Evolutionary conservation across 176 grass and related monocot species (phyloP).

Genomic region (Lolium perenne): DNA sequence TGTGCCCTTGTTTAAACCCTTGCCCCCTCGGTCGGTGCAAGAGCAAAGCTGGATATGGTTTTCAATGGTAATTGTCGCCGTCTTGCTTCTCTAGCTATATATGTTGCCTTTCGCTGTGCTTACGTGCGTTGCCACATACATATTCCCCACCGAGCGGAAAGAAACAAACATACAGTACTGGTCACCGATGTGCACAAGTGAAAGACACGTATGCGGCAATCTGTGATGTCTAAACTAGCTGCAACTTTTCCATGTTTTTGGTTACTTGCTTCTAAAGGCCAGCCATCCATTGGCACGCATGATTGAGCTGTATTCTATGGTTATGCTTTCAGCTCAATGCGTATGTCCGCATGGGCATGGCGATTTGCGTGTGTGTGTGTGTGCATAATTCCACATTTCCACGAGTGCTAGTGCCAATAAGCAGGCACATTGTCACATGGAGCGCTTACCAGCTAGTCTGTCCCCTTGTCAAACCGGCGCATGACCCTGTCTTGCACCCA

Average conservation of each 20-base stretch:
- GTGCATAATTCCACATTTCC: slow-evolving; percentile 26
- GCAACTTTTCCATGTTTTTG: background rate
- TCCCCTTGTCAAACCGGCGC: slow-evolving; percentile 44
- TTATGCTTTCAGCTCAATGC: slow-evolving; percentile 10
- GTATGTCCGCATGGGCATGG: background rate
- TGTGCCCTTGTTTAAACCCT: background rate
- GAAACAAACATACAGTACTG: background rate
- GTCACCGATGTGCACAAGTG: slow-evolving; percentile 16
- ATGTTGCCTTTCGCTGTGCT: slow-evolving; percentile 1
- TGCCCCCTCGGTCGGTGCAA: background rate
- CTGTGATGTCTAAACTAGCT: slow-evolving; percentile 14
- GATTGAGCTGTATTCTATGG: slow-evolving; percentile 40
- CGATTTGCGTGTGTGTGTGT: slow-evolving; percentile 3
- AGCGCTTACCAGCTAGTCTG: slow-evolving; percentile 25
- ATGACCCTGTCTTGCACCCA: slow-evolving; percentile 28
- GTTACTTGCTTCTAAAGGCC: slow-evolving; percentile 4
- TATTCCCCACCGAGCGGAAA: slow-evolving; percentile 28
- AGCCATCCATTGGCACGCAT: slow-evolving; percentile 2
- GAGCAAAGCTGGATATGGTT: slow-evolving; percentile 37
- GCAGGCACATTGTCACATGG: slow-evolving; percentile 68
- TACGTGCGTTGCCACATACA: background rate
- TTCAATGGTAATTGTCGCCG: slow-evolving; percentile 35
- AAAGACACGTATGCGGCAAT: slow-evolving; percentile 51
- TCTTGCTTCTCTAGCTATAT: background rate
- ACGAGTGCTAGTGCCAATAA: slow-evolving; percentile 35